Evolutionary conservation across 2,329 filamentous ascomycete genomes (phyloP).

Genomic region (Fusarium nanum): DNA sequence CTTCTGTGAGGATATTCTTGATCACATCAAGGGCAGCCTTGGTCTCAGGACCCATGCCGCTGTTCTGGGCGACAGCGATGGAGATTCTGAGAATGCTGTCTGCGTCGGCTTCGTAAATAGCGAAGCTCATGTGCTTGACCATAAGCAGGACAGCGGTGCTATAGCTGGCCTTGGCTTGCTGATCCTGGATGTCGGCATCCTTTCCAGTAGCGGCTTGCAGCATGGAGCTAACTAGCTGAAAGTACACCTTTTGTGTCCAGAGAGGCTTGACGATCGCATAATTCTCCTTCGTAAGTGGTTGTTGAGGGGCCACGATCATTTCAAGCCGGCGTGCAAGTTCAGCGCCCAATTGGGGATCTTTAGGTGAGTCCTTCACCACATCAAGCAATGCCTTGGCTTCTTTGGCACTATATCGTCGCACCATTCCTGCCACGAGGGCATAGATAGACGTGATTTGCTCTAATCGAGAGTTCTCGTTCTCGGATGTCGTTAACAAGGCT

Average conservation of each 20-base stretch:
- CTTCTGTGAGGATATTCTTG: slow-evolving; percentile 59
- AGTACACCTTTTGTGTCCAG: slow-evolving; percentile 63
- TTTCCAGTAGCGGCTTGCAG: slow-evolving; percentile 54
- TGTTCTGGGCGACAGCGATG: slow-evolving; percentile 59
- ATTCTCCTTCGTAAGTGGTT: slow-evolving; percentile 54
- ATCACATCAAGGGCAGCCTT: slow-evolving; percentile 62
- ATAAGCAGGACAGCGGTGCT: slow-evolving; percentile 62
- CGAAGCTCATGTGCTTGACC: slow-evolving; percentile 61
- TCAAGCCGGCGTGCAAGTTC: slow-evolving; percentile 58
- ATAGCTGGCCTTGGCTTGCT: slow-evolving; percentile 53
- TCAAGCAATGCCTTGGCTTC: slow-evolving; percentile 51
- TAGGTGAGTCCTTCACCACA: slow-evolving; percentile 52
- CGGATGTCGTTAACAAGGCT: slow-evolving; percentile 29
- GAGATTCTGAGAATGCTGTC: slow-evolving; percentile 61
- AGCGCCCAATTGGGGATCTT: slow-evolving; percentile 51
- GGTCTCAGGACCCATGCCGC: slow-evolving; percentile 57
- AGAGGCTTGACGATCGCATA: slow-evolving; percentile 59
- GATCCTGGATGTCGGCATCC: slow-evolving; percentile 47
- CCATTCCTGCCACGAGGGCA: slow-evolving; percentile 53
- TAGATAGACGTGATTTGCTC: slow-evolving; percentile 51
- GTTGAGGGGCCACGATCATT: slow-evolving; percentile 56
- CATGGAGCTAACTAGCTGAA: slow-evolving; percentile 59
- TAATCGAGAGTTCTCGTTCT: slow-evolving; percentile 28
- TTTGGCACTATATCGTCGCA: slow-evolving; percentile 54
- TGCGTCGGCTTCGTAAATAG: slow-evolving; percentile 64